Base-by-base conservation (phyloP, 2,329 filamentous ascomycete genomes). In the Biscogniauxia marginata region DNA sequence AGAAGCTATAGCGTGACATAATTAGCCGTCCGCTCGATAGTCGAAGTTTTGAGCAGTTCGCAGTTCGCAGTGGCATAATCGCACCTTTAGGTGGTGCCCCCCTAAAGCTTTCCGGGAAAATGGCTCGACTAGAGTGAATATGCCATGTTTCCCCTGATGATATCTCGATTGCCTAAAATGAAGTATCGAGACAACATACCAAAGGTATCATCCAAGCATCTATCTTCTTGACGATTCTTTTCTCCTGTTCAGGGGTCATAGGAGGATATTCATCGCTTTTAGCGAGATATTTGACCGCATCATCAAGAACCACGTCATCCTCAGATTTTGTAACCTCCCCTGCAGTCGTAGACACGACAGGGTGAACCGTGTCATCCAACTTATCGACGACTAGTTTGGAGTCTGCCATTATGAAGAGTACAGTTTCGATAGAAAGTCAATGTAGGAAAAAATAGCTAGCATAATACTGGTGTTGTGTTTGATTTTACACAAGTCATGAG, bases 181-280 rank as follows among this genome's bases (percentile, higher is more conserved):
- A 8, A 24, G 21, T 9, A 45, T 3, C 48, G n/a, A 23, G 20
- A 25, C 16, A 49, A 50, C 63, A 53, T 59, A 68, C 66, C 54
- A 68, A 49, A 3, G 66, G 65, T 49, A 68, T 64, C 57, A 68
- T 67, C 62, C 65, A 67, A 23, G 58, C 53, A 49, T 68, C 66
- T 44, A 68, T 66, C 49, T 69, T 69, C 56, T 56, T 66, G 9
- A 67, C 64, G 25, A 69, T 65, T 39, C 55, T 59, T 22, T 64
- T 65, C 59, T 70, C 68, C 46, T 62, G 59, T 30, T 69, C 68
- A 7, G 65, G 65, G 18, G 66, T 67, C 67, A 70, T 69, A 3
- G 64, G 64, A 18, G 54, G 56, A 45, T 60, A 65, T 30, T 65
- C 54, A 21, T 64, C 61, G 34, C 59, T 56, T 20, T 60, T 57